Conservation (phyloP, 2,329 filamentous ascomycete species). For the Alternaria dauci region DNA sequence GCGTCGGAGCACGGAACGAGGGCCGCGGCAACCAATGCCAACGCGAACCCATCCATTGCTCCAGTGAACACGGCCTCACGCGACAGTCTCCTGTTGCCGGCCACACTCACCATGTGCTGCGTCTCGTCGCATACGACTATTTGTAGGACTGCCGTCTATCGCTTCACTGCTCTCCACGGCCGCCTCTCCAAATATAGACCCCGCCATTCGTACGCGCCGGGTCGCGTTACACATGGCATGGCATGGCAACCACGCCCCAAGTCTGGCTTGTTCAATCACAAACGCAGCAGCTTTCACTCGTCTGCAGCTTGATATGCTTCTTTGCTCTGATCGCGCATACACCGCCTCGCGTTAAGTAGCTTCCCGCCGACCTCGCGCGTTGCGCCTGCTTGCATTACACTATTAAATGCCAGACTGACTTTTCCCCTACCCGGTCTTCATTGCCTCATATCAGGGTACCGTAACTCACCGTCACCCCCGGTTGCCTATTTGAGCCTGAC, state of each 20-base stretch:
- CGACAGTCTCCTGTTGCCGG: background rate
- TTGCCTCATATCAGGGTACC: slow-evolving; percentile 9
- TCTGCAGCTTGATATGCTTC: slow-evolving; percentile 11
- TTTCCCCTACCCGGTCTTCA: slow-evolving; percentile 7
- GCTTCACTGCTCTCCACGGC: background rate
- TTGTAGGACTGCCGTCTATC: background rate
- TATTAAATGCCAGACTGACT: slow-evolving; percentile 16
- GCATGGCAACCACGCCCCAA: slow-evolving; percentile 16
- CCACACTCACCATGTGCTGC: background rate
- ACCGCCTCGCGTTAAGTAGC: slow-evolving; percentile 21
- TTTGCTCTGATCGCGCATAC: slow-evolving; percentile 21
- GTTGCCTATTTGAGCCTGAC: slow-evolving; percentile 11
- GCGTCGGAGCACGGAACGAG: slow-evolving; percentile 15
- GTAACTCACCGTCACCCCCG: slow-evolving; percentile 21
- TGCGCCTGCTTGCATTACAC: slow-evolving; percentile 25
- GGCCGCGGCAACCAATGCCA: slow-evolving; percentile 9
- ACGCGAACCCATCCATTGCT: slow-evolving; percentile 19
- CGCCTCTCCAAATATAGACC: background rate
- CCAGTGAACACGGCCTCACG: background rate
- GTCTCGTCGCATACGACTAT: no score
- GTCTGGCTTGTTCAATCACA: slow-evolving; percentile 9
- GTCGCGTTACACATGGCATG: background rate
- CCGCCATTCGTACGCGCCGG: slow-evolving; percentile 3
- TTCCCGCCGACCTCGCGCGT: slow-evolving; percentile 20
- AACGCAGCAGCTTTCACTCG: slow-evolving; percentile 11